phyloP scores from a whole-genome alignment of 2,329 filamentous ascomycete species.

The Chaetomiaceae sp. region DNA sequence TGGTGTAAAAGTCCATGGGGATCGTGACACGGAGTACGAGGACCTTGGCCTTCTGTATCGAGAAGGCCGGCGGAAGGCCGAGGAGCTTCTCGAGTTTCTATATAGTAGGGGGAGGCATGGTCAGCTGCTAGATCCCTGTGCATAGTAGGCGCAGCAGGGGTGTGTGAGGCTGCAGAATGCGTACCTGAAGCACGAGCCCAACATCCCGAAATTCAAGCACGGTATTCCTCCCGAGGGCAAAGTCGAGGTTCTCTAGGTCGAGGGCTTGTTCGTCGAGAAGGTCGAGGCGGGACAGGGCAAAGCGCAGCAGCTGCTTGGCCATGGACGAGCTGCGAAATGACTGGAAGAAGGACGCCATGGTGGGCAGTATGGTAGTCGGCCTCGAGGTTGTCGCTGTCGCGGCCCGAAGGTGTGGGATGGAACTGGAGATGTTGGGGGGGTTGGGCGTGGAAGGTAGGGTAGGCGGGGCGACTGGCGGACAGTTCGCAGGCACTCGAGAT shows the following conservation, averaged over 20 bases:
- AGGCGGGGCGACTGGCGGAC: too few species aligned
- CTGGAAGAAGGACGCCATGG: constrained; percentile 69
- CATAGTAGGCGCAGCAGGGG: constrained; percentile 6
- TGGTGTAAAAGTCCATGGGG: constrained; percentile 82
- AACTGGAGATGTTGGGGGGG: not conserved
- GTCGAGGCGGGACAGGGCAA: constrained; percentile 76
- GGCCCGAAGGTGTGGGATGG: not conserved
- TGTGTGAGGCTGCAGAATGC: constrained; percentile 21
- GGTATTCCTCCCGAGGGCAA: constrained; percentile 75
- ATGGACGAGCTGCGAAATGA: constrained; percentile 64
- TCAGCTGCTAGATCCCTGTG: constrained; percentile 17
- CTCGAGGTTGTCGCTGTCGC: not conserved
- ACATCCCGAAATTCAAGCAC: constrained; percentile 85
- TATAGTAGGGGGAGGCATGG: constrained; percentile 4
- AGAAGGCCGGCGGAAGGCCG: constrained; percentile 66
- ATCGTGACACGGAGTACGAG: constrained; percentile 74
- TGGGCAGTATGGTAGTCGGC: constrained; percentile 9
- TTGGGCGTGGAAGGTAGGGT: not conserved
- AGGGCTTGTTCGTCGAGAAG: constrained; percentile 83
- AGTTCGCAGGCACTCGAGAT: not conserved
- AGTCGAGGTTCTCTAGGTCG: constrained; percentile 79
- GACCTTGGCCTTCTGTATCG: constrained; percentile 69
- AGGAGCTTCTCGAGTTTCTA: constrained; percentile 76
- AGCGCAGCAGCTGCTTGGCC: constrained; percentile 84
- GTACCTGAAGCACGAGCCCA: constrained; percentile 70